Percentiles rank a stretch among this genome's conserved stretches.
Evolutionary conservation across 345 rosid species (phyloP).

Genomic region (Lumnitzera racemosa): DNA sequence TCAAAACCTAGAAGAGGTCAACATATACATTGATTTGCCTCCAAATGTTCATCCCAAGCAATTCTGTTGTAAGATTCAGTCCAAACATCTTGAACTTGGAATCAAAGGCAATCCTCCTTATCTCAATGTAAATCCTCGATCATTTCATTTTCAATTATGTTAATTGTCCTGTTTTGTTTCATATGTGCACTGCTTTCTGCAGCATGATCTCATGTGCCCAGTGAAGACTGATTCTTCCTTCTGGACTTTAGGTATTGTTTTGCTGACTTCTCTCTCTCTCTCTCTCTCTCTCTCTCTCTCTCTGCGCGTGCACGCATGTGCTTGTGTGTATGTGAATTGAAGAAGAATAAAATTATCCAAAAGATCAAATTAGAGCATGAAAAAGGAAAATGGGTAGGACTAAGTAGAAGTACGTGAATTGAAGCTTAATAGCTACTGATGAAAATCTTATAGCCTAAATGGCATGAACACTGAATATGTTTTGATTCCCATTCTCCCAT

Average conservation of each 20-base stretch:
- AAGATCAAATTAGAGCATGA: too few species aligned
- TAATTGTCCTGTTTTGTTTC: not conserved
- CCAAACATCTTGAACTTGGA: slow-evolving; percentile 82
- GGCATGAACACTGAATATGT: too few species aligned
- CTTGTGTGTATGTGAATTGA: too few species aligned
- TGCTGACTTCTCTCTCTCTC: not conserved
- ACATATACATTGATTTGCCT: slow-evolving; percentile 64
- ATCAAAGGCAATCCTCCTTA: slow-evolving; percentile 96
- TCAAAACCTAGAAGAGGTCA: slow-evolving; percentile 85
- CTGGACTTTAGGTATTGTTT: slow-evolving; percentile 69
- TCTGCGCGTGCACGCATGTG: too few species aligned
- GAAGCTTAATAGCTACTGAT: too few species aligned
- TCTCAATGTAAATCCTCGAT: slow-evolving; percentile 50
- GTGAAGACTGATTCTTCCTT: slow-evolving; percentile 90
- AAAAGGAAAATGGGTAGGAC: too few species aligned
- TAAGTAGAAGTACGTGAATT: too few species aligned
- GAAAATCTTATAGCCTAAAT: too few species aligned
- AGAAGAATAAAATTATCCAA: too few species aligned
- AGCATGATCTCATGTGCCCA: slow-evolving; percentile 70
- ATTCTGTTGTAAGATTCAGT: slow-evolving; percentile 72
- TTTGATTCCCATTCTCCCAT: too few species aligned
- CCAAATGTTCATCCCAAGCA: slow-evolving; percentile 65
- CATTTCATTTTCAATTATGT: not conserved
- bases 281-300: too few species aligned
- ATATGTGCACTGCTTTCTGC: not conserved